Conservation (phyloP, 208 protist species). For the Trypanosoma cruzi region DNA sequence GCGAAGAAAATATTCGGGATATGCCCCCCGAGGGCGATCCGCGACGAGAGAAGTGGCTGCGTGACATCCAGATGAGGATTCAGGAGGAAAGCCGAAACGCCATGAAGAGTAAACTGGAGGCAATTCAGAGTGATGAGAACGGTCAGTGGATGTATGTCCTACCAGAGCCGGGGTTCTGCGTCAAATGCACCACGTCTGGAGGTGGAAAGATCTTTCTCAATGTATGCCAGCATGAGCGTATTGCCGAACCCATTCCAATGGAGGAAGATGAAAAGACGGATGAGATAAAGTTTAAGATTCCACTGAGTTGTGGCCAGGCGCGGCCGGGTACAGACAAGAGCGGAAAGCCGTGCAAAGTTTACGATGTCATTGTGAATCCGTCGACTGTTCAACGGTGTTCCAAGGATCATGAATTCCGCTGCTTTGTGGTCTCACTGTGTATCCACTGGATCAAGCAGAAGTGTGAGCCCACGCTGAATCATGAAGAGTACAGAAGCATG, state of each 20-base stretch:
- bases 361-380: conserved; percentile 92
- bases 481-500: conserved; percentile 83
- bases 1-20: conserved; percentile 41
- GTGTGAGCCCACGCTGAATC: conserved; percentile 86
- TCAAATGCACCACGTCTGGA: conserved; percentile 72
- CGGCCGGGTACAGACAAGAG: conserved; percentile 82
- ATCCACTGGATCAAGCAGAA: conserved; percentile 93
- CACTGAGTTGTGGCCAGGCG: conserved; percentile 89
- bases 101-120: conserved; percentile 69
- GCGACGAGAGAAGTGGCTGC: conserved; percentile 70
- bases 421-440: conserved; percentile 86
- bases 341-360: conserved; percentile 86
- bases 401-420: conserved; percentile 81
- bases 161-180: conserved; percentile 81
- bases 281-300: conserved; percentile 84
- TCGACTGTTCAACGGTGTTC: conserved; percentile 67
- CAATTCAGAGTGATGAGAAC: conserved; percentile 86
- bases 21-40: conserved; percentile 84
- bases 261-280: conserved; percentile 30
- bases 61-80: conserved; percentile 67
- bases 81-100: conserved; percentile 59
- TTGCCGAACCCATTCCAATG: conserved; percentile 89
- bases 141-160: conserved; percentile 91
- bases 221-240: conserved; percentile 83
- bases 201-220: conserved; percentile 91